These are phyloP conservation scores for Cutaneotrichosporon sp. DNA, from an alignment of 1,284 basidiomycete species.

Conservation along the genomic window DNA sequence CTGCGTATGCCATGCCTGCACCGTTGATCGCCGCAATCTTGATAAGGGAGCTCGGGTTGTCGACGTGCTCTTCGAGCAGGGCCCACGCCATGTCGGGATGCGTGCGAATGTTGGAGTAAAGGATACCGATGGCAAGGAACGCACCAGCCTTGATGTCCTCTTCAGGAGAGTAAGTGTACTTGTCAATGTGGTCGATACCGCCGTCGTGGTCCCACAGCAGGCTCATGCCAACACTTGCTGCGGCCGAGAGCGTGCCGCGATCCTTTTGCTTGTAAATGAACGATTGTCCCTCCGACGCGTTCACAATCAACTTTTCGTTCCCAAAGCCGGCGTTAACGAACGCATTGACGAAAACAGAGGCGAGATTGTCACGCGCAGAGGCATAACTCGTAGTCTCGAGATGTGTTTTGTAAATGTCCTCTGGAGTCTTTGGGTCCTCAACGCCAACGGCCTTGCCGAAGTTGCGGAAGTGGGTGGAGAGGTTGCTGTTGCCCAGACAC, in stretches of 20 bases:
- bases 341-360: conserved; percentile 96
- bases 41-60: conserved; percentile 76
- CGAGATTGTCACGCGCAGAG: conserved; percentile 91
- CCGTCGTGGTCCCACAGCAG: conserved; percentile 95
- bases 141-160: conserved; percentile 98
- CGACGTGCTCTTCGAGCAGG: conserved; percentile 84
- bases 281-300: conserved; percentile 89
- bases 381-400: conserved; percentile 75
- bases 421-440: conserved; percentile 79
- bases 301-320: conserved; percentile 97
- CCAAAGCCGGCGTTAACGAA: conserved; percentile 99
- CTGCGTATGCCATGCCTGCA: conserved; percentile 89
- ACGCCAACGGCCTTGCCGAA: conserved; percentile 96
- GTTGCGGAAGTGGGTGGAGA: conserved; percentile 79
- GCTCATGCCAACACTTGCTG: conserved; percentile 88
- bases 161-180: conserved; percentile 93
- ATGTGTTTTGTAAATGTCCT: conserved; percentile 98
- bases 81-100: conserved; percentile 93
- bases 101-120: conserved; percentile 83
- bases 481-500: conserved; percentile 74
- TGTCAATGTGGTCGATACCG: conserved; percentile 92
- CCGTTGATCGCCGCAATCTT: conserved; percentile 84
- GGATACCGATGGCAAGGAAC: conserved; percentile 86
- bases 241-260: conserved; percentile 93
- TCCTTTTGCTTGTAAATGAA: conserved; percentile 99